These are phyloP conservation scores for Nepenthes mirabilis DNA, from an alignment of 148 eudicot species.

Conservation along the genomic window DNA sequence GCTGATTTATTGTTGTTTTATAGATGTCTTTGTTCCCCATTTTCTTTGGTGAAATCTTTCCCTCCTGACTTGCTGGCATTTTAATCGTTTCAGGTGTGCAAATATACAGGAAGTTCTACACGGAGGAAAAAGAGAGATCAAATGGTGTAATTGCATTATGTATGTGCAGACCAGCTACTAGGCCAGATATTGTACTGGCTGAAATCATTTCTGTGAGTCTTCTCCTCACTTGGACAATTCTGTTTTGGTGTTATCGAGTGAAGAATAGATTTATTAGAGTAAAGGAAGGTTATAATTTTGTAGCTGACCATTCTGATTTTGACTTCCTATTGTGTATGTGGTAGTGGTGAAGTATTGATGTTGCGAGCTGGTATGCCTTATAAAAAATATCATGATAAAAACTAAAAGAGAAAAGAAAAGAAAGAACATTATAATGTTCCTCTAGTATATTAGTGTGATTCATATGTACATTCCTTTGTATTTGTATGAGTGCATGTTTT, in stretches of 20 bases:
- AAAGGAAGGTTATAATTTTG: background rate
- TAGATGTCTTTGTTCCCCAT: background rate
- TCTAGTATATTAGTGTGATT: too few relatives aligned
- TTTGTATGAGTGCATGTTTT: too few relatives aligned
- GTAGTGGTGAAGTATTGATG: too few relatives aligned
- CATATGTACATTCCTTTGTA: too few relatives aligned
- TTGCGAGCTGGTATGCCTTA: too few relatives aligned
- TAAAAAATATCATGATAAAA: too few relatives aligned
- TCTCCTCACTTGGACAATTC: background rate
- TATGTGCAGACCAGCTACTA: constrained; percentile 33
- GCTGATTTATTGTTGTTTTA: background rate
- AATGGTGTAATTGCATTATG: constrained; percentile 72
- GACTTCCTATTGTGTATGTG: too few relatives aligned
- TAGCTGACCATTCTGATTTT: background rate
- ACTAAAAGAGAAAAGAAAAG: too few relatives aligned
- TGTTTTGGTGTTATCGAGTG: background rate
- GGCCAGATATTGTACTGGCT: constrained; percentile 42
- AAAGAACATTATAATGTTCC: too few relatives aligned
- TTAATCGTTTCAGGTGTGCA: constrained; percentile 38
- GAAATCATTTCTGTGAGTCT: constrained; percentile 49
- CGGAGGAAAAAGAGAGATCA: constrained; percentile 59
- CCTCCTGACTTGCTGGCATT: background rate
- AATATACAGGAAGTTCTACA: constrained; percentile 62
- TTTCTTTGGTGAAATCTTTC: background rate
- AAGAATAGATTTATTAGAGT: background rate